Percentiles rank a stretch among this genome's conserved stretches.
phyloP scores from a whole-genome alignment of 1,139 yeast genomes.

The Scheffersomyces insectosa region DNA sequence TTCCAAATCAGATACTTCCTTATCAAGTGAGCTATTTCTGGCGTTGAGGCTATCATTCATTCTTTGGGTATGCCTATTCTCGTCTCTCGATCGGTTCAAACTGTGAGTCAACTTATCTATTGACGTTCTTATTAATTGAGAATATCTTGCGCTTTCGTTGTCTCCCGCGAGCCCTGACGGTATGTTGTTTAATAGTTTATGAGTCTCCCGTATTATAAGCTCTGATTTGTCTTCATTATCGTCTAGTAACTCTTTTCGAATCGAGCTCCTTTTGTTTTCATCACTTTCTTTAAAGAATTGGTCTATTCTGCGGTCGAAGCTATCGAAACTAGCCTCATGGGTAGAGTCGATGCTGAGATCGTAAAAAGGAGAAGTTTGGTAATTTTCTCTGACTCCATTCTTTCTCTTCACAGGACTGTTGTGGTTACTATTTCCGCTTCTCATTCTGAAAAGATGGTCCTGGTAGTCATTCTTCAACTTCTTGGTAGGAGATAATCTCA shows the following conservation, averaged over 20 bases:
- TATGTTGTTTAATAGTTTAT: slow-evolving; percentile 23
- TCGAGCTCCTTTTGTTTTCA: not conserved
- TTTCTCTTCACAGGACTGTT: slow-evolving; percentile 14
- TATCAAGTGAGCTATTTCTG: slow-evolving; percentile 1
- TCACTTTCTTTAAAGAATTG: not conserved
- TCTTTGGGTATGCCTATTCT: slow-evolving; percentile 13
- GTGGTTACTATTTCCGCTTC: slow-evolving; percentile 12
- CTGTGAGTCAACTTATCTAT: slow-evolving; percentile 23
- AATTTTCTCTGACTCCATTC: not conserved
- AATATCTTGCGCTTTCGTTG: slow-evolving; percentile 30
- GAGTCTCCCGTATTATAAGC: slow-evolving; percentile 31
- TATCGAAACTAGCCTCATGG: slow-evolving; percentile 3
- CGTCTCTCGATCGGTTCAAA: slow-evolving; percentile 20
- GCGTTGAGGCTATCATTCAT: slow-evolving; percentile 15
- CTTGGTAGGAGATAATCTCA: slow-evolving; percentile 16
- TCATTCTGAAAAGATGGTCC: slow-evolving; percentile 16
- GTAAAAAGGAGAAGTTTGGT: not conserved
- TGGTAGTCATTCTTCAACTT: slow-evolving; percentile 20
- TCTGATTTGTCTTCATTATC: slow-evolving; percentile 23
- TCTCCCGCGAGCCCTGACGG: slow-evolving; percentile 23
- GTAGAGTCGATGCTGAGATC: slow-evolving; percentile 3
- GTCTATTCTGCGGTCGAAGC: slow-evolving; percentile 4
- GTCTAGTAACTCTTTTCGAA: slow-evolving; percentile 1
- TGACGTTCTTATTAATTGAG: slow-evolving; percentile 21
- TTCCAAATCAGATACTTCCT: not conserved